Conservation (phyloP, 1,139 yeast species). For the Yamadazyma sp. region DNA sequence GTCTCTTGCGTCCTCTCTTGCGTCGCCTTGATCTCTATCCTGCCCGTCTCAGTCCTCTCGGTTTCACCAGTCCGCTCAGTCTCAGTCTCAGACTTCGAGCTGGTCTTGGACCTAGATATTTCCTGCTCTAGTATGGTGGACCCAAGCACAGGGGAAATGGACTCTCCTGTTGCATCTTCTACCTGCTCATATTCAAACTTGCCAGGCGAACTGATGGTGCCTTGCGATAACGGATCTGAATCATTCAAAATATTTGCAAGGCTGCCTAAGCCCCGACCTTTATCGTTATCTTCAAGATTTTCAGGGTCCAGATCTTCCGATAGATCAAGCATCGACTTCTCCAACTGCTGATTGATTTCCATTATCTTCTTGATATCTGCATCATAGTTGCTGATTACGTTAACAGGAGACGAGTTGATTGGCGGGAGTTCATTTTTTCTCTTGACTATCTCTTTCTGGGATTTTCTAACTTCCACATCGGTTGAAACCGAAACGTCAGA, state of each 20-base stretch:
- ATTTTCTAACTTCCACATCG: constrained; percentile 11
- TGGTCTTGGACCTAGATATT: constrained; percentile 2
- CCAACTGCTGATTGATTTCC: constrained; percentile 15
- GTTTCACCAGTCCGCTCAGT: neutral
- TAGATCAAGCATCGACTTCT: constrained; percentile 13
- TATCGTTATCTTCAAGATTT: constrained; percentile 6
- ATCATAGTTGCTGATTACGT: neutral
- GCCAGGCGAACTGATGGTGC: constrained; percentile 10
- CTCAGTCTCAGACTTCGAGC: neutral
- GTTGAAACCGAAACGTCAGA: constrained; percentile 24
- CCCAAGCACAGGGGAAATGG: constrained; percentile 3
- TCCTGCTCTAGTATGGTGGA: constrained; percentile 6
- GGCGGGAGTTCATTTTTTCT: neutral
- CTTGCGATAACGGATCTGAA: constrained; percentile 10
- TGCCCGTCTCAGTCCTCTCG: no score
- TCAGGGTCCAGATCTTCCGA: constrained; percentile 8
- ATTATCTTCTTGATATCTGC: constrained; percentile 14
- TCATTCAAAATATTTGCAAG: constrained; percentile 1
- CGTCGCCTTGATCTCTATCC: no score
- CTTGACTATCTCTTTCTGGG: no score
- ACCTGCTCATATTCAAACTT: neutral
- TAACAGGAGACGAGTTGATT: constrained; percentile 7
- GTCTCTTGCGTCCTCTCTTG: no score
- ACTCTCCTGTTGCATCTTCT: neutral
- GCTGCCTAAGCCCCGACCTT: neutral